Base-by-base conservation (phyloP, 768 basidiomycete genomes). In the Terana coerulea region DNA sequence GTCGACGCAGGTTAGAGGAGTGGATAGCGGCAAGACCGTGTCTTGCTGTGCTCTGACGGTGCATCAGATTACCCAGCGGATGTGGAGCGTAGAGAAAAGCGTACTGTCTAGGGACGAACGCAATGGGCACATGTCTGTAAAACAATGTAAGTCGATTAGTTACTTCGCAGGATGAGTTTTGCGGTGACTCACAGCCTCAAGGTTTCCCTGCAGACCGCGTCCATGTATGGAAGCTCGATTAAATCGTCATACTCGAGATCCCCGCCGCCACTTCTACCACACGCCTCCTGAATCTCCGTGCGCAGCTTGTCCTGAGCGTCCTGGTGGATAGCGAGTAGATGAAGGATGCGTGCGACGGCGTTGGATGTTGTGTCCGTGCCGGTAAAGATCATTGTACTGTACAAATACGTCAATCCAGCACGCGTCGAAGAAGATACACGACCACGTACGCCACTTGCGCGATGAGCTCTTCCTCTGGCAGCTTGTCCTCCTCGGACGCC, bases 1-100 rank as follows among this genome's bases (percentile, higher is more conserved):
- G 54, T 75, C 65, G 2, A 58, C 26, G 3, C 70, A 70, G 29
- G 53, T 54, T 33, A 79, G 60, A 0, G 75, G 73, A 4, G 55
- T 56, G 0, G 63, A 69, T 8, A 79, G 67, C 5, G 79, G 78
- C 0, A 79, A 59, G 8, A 75, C 49, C 12, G 60, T 58, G 46
- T 75, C 72, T 41, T 35, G 26, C 12, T 14, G 14, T 15, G 31
- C 31, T 10, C 50, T 55, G 35, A 3, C 33, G 28, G 24, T 17
- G 37, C 11, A 1, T 3, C 39, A n/a, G n/a, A n/a, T n/a, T n/a
- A n/a, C n/a, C n/a, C n/a, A n/a, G n/a, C n/a, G n/a, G n/a, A n/a
- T n/a, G n/a, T n/a, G n/a, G n/a, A n/a, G n/a, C n/a, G n/a, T n/a
- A n/a, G n/a, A n/a, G n/a, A n/a, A n/a, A n/a, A n/a, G n/a, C n/a